Base-by-base conservation (phyloP, 345 rosid genomes). In the Gossypium mustelinum region DNA sequence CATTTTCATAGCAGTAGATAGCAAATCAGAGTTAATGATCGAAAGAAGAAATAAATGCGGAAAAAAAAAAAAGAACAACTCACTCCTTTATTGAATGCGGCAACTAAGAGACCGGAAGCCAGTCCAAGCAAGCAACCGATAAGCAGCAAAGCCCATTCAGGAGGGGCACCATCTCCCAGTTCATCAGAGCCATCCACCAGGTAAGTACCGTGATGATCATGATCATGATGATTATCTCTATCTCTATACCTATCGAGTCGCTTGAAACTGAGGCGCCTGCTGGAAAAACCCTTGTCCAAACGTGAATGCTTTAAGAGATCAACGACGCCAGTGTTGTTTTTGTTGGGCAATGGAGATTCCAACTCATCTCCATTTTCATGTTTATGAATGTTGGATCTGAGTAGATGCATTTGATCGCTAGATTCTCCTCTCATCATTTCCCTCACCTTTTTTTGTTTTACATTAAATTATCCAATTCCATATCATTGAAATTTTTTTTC, bases 81-180 rank as follows among this genome's bases (percentile, higher is more conserved):
- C 73, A 92, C 98, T 88, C 97, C 98, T 68, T 84, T 86, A 68
- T 88, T 93, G 82, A 95, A 95, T 13, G 89, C 94, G 22, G 99
- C 97, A 4, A 95, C 99, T 52, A 87, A 91, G 61, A 95, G 86
- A 74, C 98, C 98, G 34, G 98, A 87, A 61, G 97, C 94, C 20
- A 95, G 92, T 59, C 98, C 98, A 27, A 95, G 89, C 68, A 95
- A 91, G 84, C 98, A 91, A 2, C 98, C 92, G 62, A 95, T 83
- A 41, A 95, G 97, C 59, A 95, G 89, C 79, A 95, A 79, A 45
- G 95, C 98, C 97, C 99, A 92, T 67, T 95, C 98, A 20, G 99
- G 99, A 62, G 99, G 92, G 22, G 98, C 98, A 44, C 86, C 88
- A 64, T 89, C 75, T 39, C 66, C 75, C 18, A 72, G 67, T 22